Base-by-base conservation (phyloP, 257 asterid species). In the Handroanthus guayacan region DNA sequence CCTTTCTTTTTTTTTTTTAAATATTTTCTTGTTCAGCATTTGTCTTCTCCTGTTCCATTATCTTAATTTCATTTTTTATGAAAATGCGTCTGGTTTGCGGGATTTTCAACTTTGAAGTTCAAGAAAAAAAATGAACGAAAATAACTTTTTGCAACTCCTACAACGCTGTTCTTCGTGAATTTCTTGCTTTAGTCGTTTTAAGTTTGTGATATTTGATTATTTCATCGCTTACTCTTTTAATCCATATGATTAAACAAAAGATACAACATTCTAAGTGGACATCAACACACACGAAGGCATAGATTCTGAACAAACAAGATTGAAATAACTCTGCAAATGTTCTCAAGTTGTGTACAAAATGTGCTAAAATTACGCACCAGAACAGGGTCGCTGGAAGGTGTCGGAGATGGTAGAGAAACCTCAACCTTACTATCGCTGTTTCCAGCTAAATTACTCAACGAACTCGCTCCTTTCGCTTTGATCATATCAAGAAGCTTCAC, bases 371-470 rank as follows among this genome's bases (percentile, higher is more conserved):
- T 79, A 95, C 99, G 99, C 97, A 95, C 99, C 98, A 96, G 90
- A 71, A 86, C 93, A 81, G 88, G 83, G 78, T 93, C 89, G 84
- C 83, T 84, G 64, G 98, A 91, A 77, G 97, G 99, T 67, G 99
- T 95, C 25, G 97, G 99, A 70, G 98, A 95, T 36, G 99, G 99
- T 70, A 95, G 91, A 51, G 98, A 91, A 84, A 95, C 96, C 92
- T 86, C 97, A 79, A 87, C 95, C 72, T 72, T 85, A 82, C 55
- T 76, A 74, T 90, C 87, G 47, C 75, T 81, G 43, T 78, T 82
- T 76, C 84, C 87, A 74, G 88, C 82, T 75, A 85, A 74, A 81
- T 62, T 83, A 82, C 81, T 72, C 69, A 76, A 82, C 67, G 86
- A 85, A 76, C 67, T 72, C 71, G 48, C 76, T 67, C 92, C 97